Base-by-base conservation (phyloP, 163 green algal genomes). In the Chlorella variabilis region DNA sequence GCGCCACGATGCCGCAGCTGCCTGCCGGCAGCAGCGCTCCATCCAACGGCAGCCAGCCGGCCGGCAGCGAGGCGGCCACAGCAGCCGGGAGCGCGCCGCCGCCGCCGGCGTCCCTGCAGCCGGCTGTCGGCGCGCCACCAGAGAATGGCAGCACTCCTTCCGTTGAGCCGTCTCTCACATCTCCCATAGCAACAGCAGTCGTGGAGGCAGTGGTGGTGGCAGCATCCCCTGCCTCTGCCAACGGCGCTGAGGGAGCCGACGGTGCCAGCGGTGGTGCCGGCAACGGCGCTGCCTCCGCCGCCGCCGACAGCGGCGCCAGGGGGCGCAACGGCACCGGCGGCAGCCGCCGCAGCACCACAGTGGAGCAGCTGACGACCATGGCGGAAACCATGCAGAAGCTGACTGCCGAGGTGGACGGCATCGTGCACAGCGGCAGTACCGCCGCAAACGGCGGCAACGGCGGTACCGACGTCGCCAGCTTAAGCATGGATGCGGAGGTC, bases 301-400 rank as follows among this genome's bases (percentile, higher is more conserved):
- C 18, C 34, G 65, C 38, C 29, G 34, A 9, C 23, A 20, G 65
- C 34, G 20, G 65, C 36, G 34, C 4, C 8, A 41, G 29, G 8
- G 13, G 29, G 5, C 29, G 61, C 61, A 39, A 23, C 29, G 61
- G 54, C 20, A 5, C 9, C 5, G 15, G 54, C 54, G 23, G 18
- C 20, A n/a, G 54, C 54, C 4, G 54, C 54, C 36, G 71, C 49
- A 39, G 11, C 7, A 78, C 27, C 29, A 63, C 69, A 2, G 71
- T 78, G 31, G 34, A 78, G 49, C 71, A 86, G 58, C 81, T 86
- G 21, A 59, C 38, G 17, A 42, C 63, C 25, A 82, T 86, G 81
- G 73, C 81, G 41, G 73, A 34, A 39, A 82, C 81, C 17, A 86
- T 86, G 71, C 81, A 86, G 38, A 49, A 68, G 41, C 58, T 86